Evolutionary conservation across 108 stramenopile genomes (phyloP).

Genomic region (Fragilaria crotonensis): DNA sequence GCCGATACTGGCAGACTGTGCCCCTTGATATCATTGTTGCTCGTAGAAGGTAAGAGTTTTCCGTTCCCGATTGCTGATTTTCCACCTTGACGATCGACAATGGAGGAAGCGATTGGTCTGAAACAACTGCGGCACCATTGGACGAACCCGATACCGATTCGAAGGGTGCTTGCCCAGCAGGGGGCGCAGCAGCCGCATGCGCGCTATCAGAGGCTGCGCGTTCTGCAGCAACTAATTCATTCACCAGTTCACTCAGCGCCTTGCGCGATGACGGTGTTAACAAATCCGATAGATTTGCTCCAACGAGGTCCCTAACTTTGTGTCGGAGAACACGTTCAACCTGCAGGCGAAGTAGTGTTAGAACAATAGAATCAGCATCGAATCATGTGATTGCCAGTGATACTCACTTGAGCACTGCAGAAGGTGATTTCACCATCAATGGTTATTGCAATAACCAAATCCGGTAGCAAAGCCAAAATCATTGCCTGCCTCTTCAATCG

Average conservation of each 20-base stretch:
- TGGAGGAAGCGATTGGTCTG: constrained; percentile 39
- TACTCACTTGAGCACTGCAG: constrained; percentile 52
- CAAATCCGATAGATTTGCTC: constrained; percentile 47
- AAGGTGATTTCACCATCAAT: constrained; percentile 70
- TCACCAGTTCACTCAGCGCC: constrained; percentile 41
- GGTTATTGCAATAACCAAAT: constrained; percentile 62
- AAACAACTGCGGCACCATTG: constrained; percentile 26
- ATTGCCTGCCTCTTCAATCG: constrained; percentile 60
- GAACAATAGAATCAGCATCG: neutral
- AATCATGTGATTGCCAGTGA: neutral
- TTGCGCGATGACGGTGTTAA: constrained; percentile 54
- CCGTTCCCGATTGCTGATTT: constrained; percentile 9
- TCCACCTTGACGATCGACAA: constrained; percentile 43
- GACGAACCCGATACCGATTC: constrained; percentile 16
- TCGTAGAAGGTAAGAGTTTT: constrained; percentile 23
- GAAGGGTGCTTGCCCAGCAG: neutral
- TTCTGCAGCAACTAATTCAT: constrained; percentile 33
- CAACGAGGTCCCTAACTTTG: constrained; percentile 48
- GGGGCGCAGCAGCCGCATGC: constrained; percentile 9
- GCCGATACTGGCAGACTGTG: neutral
- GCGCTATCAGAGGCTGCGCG: constrained; percentile 8
- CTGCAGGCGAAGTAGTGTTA: neutral
- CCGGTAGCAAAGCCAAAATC: constrained; percentile 73
- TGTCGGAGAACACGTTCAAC: constrained; percentile 61
- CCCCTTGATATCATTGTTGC: constrained; percentile 2